These are phyloP conservation scores for Pistacia vera DNA, from an alignment of 345 rosid genomes.

Conservation along the genomic window DNA sequence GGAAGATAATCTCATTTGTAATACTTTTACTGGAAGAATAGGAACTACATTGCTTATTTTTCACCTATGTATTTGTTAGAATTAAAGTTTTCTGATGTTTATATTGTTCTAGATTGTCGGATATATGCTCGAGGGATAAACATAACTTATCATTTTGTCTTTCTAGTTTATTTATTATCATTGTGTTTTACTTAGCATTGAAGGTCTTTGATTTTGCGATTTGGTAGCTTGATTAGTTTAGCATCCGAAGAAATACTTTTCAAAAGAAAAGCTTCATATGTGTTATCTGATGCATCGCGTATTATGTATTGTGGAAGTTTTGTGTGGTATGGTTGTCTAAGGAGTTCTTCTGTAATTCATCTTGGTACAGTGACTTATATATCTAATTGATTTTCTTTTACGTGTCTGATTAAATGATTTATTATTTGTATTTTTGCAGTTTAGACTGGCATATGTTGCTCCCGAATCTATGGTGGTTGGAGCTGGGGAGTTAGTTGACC, in stretches of 20 bases:
- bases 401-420: background rate
- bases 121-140: background rate
- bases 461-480: constrained; percentile 84
- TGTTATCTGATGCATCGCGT: background rate
- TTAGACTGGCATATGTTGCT: constrained; percentile 82
- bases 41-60: background rate
- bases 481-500: constrained; percentile 87
- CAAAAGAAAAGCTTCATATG: too few relatives aligned
- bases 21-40: background rate
- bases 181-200: background rate
- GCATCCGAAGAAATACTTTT: too few relatives aligned
- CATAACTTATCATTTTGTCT: background rate
- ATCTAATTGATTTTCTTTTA: background rate
- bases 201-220: background rate
- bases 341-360: background rate
- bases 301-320: background rate
- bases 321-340: background rate
- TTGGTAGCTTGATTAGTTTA: background rate
- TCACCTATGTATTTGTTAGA: background rate
- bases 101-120: background rate
- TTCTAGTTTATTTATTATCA: background rate
- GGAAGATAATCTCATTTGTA: background rate
- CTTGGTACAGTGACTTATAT: background rate
- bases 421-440: constrained; percentile 50
- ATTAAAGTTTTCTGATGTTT: background rate